Conservation (phyloP, 2,329 filamentous ascomycete species). For the Elsinoe arachidis region DNA sequence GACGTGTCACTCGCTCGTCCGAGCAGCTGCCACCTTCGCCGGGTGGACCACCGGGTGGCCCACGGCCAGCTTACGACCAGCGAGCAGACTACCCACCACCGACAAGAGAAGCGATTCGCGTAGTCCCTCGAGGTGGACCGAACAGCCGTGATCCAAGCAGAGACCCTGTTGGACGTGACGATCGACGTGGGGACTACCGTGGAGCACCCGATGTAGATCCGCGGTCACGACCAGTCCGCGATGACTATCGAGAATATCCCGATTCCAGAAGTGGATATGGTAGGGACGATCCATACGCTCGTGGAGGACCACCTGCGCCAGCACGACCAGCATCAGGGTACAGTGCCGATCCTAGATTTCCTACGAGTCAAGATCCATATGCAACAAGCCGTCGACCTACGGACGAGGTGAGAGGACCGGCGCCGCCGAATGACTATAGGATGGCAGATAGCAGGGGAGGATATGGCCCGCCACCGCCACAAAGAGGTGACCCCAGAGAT, state of each 20-base stretch:
- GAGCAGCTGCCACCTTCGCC: not conserved
- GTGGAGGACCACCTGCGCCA: not conserved
- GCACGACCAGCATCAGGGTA: not conserved
- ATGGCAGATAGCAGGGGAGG: constrained; percentile 3
- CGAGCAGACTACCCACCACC: not conserved
- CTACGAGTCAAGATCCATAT: constrained; percentile 6
- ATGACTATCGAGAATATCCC: not conserved
- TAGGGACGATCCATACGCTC: constrained; percentile 13
- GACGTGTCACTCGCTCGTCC: not conserved
- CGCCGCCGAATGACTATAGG: constrained; percentile 1
- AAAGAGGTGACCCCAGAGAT: constrained; percentile 8
- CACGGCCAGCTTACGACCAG: not conserved
- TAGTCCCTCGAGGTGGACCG: constrained; percentile 7
- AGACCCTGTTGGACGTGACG: constrained; percentile 16
- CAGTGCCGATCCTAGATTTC: not conserved
- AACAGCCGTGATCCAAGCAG: constrained; percentile 23
- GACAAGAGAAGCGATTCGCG: not conserved
- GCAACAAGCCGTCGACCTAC: constrained; percentile 13
- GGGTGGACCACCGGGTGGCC: not conserved
- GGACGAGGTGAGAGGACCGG: constrained; percentile 9
- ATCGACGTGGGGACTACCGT: constrained; percentile 1
- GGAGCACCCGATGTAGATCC: not conserved
- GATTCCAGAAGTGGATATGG: not conserved
- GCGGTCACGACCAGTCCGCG: not conserved
- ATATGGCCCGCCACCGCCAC: constrained; percentile 1